Conservation (phyloP, 805 yeast genomes). For the Metschnikowia koreensis region DNA sequence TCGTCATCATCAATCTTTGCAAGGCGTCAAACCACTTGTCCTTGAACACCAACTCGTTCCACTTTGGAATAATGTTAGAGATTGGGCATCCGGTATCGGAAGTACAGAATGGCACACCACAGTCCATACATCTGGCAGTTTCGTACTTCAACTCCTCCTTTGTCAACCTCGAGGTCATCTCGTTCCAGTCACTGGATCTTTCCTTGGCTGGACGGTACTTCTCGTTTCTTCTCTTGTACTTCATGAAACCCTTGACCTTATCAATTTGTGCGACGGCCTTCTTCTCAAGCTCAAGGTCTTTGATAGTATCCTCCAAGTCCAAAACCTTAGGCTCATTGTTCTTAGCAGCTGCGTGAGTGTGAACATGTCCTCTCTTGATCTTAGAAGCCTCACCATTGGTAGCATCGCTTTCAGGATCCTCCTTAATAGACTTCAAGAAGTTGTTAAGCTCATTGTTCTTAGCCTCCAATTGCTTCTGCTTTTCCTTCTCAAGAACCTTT, state of each 20-base stretch:
- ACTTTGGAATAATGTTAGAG: conserved; percentile 94
- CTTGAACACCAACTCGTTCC: conserved; percentile 94
- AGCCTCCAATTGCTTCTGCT: conserved; percentile 58
- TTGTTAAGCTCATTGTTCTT: conserved; percentile 63
- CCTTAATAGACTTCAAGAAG: conserved; percentile 68
- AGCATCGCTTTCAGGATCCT: conserved; percentile 80
- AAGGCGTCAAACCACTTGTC: conserved; percentile 94
- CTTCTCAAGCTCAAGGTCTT: conserved; percentile 63
- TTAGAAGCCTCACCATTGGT: conserved; percentile 83
- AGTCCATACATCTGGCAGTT: conserved; percentile 98
- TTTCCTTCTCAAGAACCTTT: conserved; percentile 79
- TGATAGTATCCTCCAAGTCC: conserved; percentile 86
- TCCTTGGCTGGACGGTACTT: conserved; percentile 74
- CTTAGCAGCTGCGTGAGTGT: conserved; percentile 23
- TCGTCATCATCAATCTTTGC: conserved; percentile 89
- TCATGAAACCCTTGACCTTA: conserved; percentile 87
- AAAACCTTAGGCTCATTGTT: conserved; percentile 74
- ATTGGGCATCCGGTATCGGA: conserved; percentile 98
- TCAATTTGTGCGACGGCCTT: conserved; percentile 65
- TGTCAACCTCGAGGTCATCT: conserved; percentile 74
- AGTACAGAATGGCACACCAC: conserved; percentile 99
- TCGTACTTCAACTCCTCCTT: conserved; percentile 86
- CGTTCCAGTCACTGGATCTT: conserved; percentile 90
- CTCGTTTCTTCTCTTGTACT: conserved; percentile 86
- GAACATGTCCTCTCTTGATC: conserved; percentile 51